Percentiles rank a stretch among this genome's conserved stretches.
phyloP scores from a whole-genome alignment of 2,329 filamentous ascomycete species.

The Grosmannia clavigera region DNA sequence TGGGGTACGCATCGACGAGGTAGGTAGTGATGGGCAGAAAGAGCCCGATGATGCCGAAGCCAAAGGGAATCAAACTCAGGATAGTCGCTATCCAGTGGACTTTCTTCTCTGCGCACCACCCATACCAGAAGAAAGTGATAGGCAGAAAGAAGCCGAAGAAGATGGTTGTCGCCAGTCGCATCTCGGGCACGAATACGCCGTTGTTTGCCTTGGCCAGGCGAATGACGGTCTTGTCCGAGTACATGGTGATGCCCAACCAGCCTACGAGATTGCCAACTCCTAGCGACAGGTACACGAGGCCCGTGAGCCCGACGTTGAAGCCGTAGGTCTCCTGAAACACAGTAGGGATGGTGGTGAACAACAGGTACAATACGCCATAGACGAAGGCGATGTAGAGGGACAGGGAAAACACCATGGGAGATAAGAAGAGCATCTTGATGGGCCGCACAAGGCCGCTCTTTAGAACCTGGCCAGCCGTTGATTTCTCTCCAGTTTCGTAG shows the following conservation, averaged over 20 bases:
- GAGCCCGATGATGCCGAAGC: conserved; percentile 19
- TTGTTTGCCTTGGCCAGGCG: conserved; percentile 24
- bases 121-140: conserved; percentile 24
- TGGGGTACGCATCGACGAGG: conserved; percentile 47
- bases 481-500: conserved; percentile 20
- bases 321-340: conserved; percentile 34
- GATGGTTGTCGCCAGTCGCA: conserved; percentile 19
- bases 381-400: conserved; percentile 37
- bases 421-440: conserved; percentile 36
- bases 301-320: conserved; percentile 31
- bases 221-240: conserved; percentile 25
- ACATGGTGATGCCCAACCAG: conserved; percentile 17
- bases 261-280: conserved; percentile 18
- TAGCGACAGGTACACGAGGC: conserved; percentile 34
- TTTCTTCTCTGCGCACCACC: conserved; percentile 18
- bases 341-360: conserved; percentile 38
- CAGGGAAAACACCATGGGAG: conserved; percentile 32
- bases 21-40: conserved; percentile 30
- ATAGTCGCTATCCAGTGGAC: conserved; percentile 22
- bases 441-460: conserved; percentile 35
- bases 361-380: conserved; percentile 38
- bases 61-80: conserved; percentile 18
- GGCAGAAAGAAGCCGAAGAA: conserved; percentile 18
- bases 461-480: conserved; percentile 16
- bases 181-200: conserved; percentile 21